Evolutionary conservation across 768 basidiomycete species (phyloP).

Genomic region (Russula sp.): DNA sequence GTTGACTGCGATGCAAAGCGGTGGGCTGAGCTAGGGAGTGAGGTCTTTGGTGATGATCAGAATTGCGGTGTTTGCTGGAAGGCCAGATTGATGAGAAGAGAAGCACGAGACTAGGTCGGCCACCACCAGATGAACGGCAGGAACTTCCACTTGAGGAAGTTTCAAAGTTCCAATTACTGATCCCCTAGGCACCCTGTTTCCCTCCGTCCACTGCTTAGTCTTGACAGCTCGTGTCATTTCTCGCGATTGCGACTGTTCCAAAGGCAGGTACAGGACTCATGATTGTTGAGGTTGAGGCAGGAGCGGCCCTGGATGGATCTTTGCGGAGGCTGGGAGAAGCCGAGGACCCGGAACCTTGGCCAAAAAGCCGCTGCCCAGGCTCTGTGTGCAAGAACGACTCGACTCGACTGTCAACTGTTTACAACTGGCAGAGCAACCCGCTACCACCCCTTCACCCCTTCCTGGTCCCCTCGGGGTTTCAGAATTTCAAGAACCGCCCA

Average conservation of each 20-base stretch:
- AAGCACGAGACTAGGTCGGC: background rate
- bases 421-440: background rate
- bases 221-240: background rate
- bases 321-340: background rate
- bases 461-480: slow-evolving; percentile 11
- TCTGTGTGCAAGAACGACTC: no score
- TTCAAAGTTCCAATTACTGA: no score
- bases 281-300: no score
- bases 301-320: background rate
- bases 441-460: background rate
- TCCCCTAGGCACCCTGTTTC: background rate
- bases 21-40: background rate
- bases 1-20: background rate
- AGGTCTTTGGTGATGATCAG: background rate
- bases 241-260: background rate
- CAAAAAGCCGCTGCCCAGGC: background rate
- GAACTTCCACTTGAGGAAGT: background rate
- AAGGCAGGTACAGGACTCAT: no score
- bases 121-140: background rate
- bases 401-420: no score
- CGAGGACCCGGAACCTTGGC: slow-evolving; percentile 10
- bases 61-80: background rate
- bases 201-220: background rate
- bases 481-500: slow-evolving; percentile 8
- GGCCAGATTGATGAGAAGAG: background rate